Evolutionary conservation across 2,329 filamentous ascomycete genomes (phyloP).

Genomic region (Camillea tinctor): DNA sequence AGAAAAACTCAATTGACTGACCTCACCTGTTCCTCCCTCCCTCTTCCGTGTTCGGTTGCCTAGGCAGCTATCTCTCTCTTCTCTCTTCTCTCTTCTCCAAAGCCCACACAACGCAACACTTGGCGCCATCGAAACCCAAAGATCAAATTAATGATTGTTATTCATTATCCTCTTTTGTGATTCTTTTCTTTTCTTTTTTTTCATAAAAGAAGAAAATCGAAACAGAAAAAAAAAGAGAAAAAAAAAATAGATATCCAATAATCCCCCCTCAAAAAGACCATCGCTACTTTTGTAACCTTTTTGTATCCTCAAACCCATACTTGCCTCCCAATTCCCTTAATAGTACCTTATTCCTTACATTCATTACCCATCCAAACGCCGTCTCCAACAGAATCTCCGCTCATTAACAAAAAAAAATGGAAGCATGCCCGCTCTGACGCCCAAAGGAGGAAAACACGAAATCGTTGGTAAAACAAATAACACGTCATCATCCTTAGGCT

Average conservation of each 20-base stretch:
- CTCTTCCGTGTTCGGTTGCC: neutral
- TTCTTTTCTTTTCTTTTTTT: neutral
- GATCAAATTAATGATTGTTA: neutral
- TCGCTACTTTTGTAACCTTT: no score
- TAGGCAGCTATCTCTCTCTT: neutral
- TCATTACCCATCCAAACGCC: no score
- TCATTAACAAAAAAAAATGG: no score
- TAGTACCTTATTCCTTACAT: no score
- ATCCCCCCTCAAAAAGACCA: no score
- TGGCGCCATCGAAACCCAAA: neutral
- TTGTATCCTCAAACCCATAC: no score
- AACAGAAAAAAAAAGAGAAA: neutral
- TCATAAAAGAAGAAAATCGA: neutral
- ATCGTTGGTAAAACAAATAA: neutral
- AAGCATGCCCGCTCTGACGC: neutral
- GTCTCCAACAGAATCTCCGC: no score
- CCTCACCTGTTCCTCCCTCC: neutral
- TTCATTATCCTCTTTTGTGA: neutral
- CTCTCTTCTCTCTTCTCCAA: neutral
- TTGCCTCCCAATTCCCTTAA: no score
- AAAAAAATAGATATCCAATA: no score
- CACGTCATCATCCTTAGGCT: slow-evolving; percentile 1
- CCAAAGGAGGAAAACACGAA: neutral
- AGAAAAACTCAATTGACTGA: neutral
- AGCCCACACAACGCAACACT: neutral